phyloP scores from a whole-genome alignment of 768 basidiomycete species.

The Ramaria sp. region DNA sequence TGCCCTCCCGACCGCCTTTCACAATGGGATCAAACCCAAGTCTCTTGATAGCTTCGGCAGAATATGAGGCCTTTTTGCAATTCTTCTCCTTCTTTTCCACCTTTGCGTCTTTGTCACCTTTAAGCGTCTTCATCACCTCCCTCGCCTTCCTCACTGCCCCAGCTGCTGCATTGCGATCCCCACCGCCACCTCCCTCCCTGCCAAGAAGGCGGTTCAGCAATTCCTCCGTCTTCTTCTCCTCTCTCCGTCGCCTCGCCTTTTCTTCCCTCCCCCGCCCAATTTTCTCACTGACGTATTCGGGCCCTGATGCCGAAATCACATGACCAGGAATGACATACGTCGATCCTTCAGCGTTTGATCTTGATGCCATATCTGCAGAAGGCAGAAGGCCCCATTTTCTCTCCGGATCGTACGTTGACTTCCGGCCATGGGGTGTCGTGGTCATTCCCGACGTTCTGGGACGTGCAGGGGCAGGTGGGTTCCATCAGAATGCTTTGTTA shows the following conservation, averaged over 20 bases:
- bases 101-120: constrained; percentile 13
- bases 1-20: constrained; percentile 36
- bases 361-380: constrained; percentile 23
- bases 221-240: constrained; percentile 48
- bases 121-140: constrained; percentile 12
- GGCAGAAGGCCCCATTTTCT: constrained; percentile 73
- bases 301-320: constrained; percentile 39
- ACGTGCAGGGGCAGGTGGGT: not conserved
- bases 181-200: constrained; percentile 27
- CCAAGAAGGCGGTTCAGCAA: constrained; percentile 46
- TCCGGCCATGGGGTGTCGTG: constrained; percentile 25
- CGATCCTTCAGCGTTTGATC: constrained; percentile 22
- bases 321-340: constrained; percentile 82
- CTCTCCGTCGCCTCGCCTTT: constrained; percentile 52
- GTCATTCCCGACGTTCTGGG: constrained; percentile 68
- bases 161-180: constrained; percentile 44
- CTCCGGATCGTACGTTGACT: constrained; percentile 50
- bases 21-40: constrained; percentile 73
- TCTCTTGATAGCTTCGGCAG: constrained; percentile 52
- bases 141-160: constrained; percentile 13
- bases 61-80: constrained; percentile 40
- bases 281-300: constrained; percentile 52
- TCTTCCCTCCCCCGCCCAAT: constrained; percentile 76
- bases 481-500: not conserved
- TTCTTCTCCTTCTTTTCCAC: constrained; percentile 13